Evolutionary conservation across 106 monocot genomes (phyloP).

Genomic region (Alisma plantagoaquatica): DNA sequence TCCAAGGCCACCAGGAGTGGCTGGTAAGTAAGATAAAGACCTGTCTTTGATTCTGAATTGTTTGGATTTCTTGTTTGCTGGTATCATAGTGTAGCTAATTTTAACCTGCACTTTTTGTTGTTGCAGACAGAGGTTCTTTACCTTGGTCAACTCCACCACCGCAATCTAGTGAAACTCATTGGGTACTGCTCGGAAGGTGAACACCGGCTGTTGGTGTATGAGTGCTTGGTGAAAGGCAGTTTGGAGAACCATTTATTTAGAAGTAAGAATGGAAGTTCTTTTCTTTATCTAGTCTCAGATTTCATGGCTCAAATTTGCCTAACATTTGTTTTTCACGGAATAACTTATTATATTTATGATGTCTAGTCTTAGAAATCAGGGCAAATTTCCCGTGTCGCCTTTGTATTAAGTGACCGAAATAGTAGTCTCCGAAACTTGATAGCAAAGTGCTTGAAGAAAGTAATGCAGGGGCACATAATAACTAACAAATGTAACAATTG

Average conservation of each 20-base stretch:
- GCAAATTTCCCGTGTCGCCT: too few relatives aligned
- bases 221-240: slow-evolving; percentile 79
- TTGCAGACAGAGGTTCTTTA: slow-evolving; percentile 87
- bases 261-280: too few relatives aligned
- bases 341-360: too few relatives aligned
- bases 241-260: slow-evolving; percentile 87
- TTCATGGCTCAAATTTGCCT: too few relatives aligned
- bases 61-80: background rate
- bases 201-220: slow-evolving; percentile 71
- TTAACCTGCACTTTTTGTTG: background rate
- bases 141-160: slow-evolving; percentile 77
- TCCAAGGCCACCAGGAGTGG: slow-evolving; percentile 32
- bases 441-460: too few relatives aligned
- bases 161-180: slow-evolving; percentile 76
- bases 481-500: too few relatives aligned
- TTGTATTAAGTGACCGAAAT: too few relatives aligned
- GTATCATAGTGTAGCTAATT: background rate
- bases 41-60: background rate
- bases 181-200: slow-evolving; percentile 84
- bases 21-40: slow-evolving; percentile 29
- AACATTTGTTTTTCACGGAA: too few relatives aligned
- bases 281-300: too few relatives aligned
- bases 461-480: too few relatives aligned
- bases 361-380: too few relatives aligned
- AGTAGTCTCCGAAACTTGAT: too few relatives aligned